Evolutionary conservation across 257 asterid genomes (phyloP).

Genomic region (Nicotiana undulata): DNA sequence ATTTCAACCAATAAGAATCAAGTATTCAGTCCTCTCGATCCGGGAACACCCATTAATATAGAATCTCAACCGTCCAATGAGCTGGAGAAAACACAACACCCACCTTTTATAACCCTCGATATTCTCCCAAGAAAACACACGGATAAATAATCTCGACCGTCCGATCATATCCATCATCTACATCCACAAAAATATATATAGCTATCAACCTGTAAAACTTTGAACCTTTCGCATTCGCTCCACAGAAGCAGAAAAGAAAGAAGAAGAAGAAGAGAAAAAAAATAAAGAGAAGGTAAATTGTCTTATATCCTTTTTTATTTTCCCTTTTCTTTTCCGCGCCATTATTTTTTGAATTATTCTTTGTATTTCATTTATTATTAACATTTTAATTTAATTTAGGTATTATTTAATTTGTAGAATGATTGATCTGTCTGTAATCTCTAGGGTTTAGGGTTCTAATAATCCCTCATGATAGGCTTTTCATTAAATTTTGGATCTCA

Average conservation of each 20-base stretch:
- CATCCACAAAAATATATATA: slow-evolving; percentile 29
- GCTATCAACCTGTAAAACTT: accelerated
- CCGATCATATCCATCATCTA: slow-evolving; percentile 14
- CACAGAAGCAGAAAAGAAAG: not conserved
- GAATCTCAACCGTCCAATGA: slow-evolving; percentile 39
- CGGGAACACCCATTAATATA: slow-evolving; percentile 16
- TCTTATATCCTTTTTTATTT: no score
- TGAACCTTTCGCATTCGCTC: slow-evolving; percentile 7
- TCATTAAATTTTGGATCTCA: not conserved
- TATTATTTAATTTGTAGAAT: not conserved
- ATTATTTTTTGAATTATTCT: not conserved
- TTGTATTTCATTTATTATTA: not conserved
- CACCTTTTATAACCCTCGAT: slow-evolving; percentile 39
- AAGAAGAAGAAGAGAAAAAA: not conserved
- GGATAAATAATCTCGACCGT: slow-evolving; percentile 38
- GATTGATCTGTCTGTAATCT: not conserved
- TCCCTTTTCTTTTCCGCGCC: not conserved
- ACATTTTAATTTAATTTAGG: not conserved
- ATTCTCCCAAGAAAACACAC: slow-evolving; percentile 22
- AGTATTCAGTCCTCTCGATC: slow-evolving; percentile 24
- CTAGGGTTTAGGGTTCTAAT: slow-evolving; percentile 13
- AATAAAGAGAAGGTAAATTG: not conserved
- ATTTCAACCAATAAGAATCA: slow-evolving; percentile 31
- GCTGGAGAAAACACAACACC: slow-evolving; percentile 47
- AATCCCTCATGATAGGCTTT: not conserved